These are phyloP conservation scores for Phytophthora multivora DNA, from an alignment of 352 stramenopile genomes.

Conservation along the genomic window DNA sequence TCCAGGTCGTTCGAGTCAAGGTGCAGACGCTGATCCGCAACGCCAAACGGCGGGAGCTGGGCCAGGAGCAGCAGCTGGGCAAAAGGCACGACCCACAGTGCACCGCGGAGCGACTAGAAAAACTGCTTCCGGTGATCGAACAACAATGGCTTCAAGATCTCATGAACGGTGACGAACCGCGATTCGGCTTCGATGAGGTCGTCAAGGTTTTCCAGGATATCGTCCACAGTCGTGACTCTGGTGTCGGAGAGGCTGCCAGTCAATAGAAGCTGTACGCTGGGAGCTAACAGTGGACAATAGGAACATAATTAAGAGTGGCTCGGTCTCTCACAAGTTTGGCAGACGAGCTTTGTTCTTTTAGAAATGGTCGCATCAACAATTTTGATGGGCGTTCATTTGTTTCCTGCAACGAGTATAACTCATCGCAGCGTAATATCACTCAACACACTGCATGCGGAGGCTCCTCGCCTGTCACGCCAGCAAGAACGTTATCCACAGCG, in stretches of 20 bases:
- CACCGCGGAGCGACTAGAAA: conserved; percentile 33
- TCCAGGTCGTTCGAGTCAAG: conserved; percentile 45
- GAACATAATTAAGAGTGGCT: background rate
- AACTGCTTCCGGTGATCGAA: conserved; percentile 34
- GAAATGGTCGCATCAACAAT: conserved; percentile 1
- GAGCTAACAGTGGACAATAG: conserved; percentile 10
- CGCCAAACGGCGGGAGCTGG: conserved; percentile 16
- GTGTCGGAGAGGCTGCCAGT: background rate
- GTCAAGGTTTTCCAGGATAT: conserved; percentile 31
- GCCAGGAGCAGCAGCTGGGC: conserved; percentile 3
- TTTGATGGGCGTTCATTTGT: background rate
- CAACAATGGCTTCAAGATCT: conserved; percentile 35
- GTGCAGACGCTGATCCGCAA: conserved; percentile 38
- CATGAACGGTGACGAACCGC: conserved; percentile 28
- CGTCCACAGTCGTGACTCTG: conserved; percentile 13
- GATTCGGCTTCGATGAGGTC: conserved; percentile 45
- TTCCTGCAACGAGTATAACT: background rate
- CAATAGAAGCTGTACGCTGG: conserved; percentile 12
- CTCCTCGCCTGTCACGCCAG: conserved; percentile 43
- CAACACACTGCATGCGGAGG: conserved; percentile 48
- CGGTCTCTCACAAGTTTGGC: background rate
- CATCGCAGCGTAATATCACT: background rate
- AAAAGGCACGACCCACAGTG: conserved; percentile 10
- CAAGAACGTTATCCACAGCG: conserved; percentile 60
- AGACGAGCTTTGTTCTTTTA: conserved; percentile 7